A percentile compares a stretch with the other conserved stretches of the same genome.
Conservation (phyloP, 2,329 filamentous ascomycete species). For the Teratosphaeria pseudoeucalypti region DNA sequence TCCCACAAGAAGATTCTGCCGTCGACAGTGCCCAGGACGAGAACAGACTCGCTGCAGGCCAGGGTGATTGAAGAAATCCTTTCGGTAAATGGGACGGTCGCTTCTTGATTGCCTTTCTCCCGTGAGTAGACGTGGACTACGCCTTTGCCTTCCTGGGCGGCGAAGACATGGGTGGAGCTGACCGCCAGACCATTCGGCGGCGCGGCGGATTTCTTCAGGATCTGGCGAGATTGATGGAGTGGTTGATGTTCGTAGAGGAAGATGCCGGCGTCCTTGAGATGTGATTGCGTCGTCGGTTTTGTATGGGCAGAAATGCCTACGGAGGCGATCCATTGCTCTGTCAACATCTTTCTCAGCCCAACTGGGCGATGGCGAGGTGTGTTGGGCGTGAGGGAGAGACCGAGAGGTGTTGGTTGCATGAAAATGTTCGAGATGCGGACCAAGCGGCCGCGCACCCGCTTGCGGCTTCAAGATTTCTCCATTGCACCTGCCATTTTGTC, state of each 20-base stretch:
- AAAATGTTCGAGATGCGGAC: neutral
- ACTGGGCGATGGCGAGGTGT: neutral
- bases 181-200: slow-evolving; percentile 68
- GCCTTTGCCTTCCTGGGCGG: slow-evolving; percentile 82
- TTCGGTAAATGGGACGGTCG: slow-evolving; percentile 78
- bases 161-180: slow-evolving; percentile 74
- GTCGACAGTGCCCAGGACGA: slow-evolving; percentile 72
- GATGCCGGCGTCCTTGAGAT: slow-evolving; percentile 70
- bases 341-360: slow-evolving; percentile 31
- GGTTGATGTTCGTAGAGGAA: slow-evolving; percentile 77
- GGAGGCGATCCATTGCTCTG: slow-evolving; percentile 41
- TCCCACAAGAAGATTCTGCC: slow-evolving; percentile 89
- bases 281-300: slow-evolving; percentile 35
- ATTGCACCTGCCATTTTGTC: neutral
- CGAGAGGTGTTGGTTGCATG: neutral
- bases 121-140: slow-evolving; percentile 88
- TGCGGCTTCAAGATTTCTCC: neutral
- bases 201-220: slow-evolving; percentile 89
- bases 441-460: neutral
- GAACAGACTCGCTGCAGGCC: slow-evolving; percentile 54
- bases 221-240: slow-evolving; percentile 58
- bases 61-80: slow-evolving; percentile 69
- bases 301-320: slow-evolving; percentile 29
- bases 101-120: slow-evolving; percentile 75
- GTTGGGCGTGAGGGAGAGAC: neutral